Percentiles rank a stretch among this genome's conserved stretches.
These are phyloP conservation scores for Trichosporon inkin DNA, from an alignment of 1,284 basidiomycete genomes.

Conservation along the genomic window DNA sequence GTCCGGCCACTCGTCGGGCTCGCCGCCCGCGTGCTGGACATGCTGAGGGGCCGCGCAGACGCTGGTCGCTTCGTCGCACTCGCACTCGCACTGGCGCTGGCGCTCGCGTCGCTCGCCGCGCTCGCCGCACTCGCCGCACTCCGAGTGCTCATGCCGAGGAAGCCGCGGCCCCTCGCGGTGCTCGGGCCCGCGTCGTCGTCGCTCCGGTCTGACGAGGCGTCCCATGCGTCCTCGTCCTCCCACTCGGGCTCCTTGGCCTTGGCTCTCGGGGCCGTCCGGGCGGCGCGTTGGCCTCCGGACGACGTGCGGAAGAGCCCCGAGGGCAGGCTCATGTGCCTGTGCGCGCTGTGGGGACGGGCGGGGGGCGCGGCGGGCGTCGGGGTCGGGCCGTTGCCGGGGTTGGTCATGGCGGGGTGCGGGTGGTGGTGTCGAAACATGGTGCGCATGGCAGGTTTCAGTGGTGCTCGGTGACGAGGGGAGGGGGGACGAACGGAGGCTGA, in stretches of 20 bases:
- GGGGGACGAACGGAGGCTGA: slow-evolving; percentile 1
- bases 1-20: too few species aligned
- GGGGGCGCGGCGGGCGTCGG: slow-evolving; percentile 31
- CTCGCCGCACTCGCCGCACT: too few species aligned
- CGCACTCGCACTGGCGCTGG: too few species aligned
- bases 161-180: not conserved
- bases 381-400: slow-evolving; percentile 13
- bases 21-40: too few species aligned
- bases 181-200: slow-evolving; percentile 27
- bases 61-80: too few species aligned
- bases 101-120: too few species aligned
- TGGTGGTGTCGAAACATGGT: not conserved
- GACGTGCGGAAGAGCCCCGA: slow-evolving; percentile 19
- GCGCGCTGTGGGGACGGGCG: slow-evolving; percentile 45
- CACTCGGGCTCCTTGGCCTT: not conserved
- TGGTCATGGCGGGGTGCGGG: slow-evolving; percentile 1
- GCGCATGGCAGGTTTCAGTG: slow-evolving; percentile 1
- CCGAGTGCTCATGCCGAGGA: too few species aligned
- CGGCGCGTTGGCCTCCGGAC: slow-evolving; percentile 10
- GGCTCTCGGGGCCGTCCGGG: slow-evolving; percentile 11
- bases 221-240: slow-evolving; percentile 83
- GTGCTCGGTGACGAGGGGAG: not conserved
- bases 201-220: slow-evolving; percentile 77
- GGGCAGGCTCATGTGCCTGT: slow-evolving; percentile 35
- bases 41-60: too few species aligned